Percentiles rank a stretch among this genome's conserved stretches.
Conservation (phyloP, 495 filamentous ascomycete genomes). For the Neurospora tetrasperma region DNA sequence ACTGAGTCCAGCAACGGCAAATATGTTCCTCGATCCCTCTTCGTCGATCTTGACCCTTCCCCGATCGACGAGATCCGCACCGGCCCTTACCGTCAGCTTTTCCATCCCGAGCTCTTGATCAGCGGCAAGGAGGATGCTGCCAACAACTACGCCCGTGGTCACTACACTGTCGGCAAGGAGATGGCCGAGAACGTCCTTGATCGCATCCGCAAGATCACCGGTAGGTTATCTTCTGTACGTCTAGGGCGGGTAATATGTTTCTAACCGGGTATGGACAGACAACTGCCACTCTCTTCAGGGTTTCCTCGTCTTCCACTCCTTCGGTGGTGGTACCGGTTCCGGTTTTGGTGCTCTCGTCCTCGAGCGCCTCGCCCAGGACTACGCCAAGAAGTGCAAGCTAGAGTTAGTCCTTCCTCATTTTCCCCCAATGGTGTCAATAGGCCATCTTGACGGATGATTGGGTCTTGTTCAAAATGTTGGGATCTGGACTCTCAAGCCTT, state of each 20-base stretch:
- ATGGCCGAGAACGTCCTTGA: constrained; percentile 75
- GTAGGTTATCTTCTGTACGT: constrained; percentile 30
- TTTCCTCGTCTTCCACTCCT: constrained; percentile 90
- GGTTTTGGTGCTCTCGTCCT: constrained; percentile 82
- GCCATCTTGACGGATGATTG: not conserved
- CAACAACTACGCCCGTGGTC: constrained; percentile 91
- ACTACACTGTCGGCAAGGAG: constrained; percentile 91
- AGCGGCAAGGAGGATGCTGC: constrained; percentile 91
- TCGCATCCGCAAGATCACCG: constrained; percentile 72
- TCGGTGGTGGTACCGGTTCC: constrained; percentile 85
- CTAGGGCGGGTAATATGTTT: not conserved
- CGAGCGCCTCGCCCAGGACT: constrained; percentile 80
- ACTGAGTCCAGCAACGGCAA: constrained; percentile 78
- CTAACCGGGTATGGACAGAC: constrained; percentile 43
- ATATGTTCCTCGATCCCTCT: constrained; percentile 85
- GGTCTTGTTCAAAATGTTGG: not conserved
- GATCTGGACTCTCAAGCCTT: not conserved
- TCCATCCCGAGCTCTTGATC: constrained; percentile 81
- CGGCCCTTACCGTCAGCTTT: constrained; percentile 71
- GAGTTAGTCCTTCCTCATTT: constrained; percentile 31
- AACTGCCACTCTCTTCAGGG: constrained; percentile 87
- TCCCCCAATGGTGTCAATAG: not conserved
- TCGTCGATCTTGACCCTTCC: constrained; percentile 81
- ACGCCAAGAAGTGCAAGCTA: constrained; percentile 91
- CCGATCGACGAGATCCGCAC: constrained; percentile 89